phyloP scores from a whole-genome alignment of 768 basidiomycete species.

The Dacryopinax primogenitus region DNA sequence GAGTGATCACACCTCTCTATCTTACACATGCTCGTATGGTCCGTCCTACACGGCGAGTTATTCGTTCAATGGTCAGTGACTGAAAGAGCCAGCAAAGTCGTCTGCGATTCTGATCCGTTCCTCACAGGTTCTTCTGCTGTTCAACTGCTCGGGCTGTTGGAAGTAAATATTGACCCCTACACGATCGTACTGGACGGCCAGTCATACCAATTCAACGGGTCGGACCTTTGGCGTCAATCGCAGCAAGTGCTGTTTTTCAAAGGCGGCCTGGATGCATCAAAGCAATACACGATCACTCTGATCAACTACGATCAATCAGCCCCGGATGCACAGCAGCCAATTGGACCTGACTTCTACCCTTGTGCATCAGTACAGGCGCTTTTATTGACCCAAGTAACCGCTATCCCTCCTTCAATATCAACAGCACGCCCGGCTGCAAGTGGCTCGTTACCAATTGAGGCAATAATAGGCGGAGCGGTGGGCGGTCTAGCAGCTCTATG shows the following conservation, averaged over 20 bases:
- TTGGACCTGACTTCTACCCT: not conserved
- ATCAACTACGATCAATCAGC: not conserved
- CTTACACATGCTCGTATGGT: not conserved
- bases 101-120: not conserved
- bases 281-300: not conserved
- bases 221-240: not conserved
- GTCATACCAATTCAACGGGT: not conserved
- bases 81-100: not conserved
- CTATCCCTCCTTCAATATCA: no score
- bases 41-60: not conserved
- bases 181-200: not conserved
- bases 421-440: no score
- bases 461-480: not conserved
- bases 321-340: not conserved
- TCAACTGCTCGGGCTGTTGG: not conserved
- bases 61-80: not conserved
- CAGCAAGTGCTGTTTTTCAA: not conserved
- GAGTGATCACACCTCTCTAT: no score
- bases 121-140: not conserved
- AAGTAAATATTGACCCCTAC: not conserved
- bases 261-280: not conserved
- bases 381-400: not conserved
- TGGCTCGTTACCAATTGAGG: no score
- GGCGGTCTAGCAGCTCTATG: not conserved
- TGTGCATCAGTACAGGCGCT: not conserved